These are phyloP conservation scores for Zelopaecilomyces penicillatus DNA, from an alignment of 2,329 filamentous ascomycete species.

Conservation along the genomic window DNA sequence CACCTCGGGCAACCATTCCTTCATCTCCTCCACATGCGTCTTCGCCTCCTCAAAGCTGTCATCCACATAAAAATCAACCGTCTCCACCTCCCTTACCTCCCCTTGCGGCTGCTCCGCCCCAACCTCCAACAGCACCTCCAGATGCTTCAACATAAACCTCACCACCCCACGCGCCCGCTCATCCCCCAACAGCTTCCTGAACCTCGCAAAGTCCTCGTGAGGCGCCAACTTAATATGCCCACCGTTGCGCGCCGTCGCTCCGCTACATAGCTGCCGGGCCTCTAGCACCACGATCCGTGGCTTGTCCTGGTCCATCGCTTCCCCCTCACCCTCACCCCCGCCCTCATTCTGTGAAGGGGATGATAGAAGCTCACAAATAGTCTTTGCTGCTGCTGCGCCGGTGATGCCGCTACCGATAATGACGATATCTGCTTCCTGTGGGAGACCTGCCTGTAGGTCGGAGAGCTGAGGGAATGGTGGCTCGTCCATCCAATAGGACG, in stretches of 20 bases:
- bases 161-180: constrained; percentile 32
- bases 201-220: constrained; percentile 30
- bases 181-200: constrained; percentile 22
- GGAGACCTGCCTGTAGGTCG: constrained; percentile 24
- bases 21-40: constrained; percentile 24
- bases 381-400: constrained; percentile 25
- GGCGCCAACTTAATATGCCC: constrained; percentile 41
- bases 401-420: constrained; percentile 50
- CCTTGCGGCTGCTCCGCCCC: constrained; percentile 27
- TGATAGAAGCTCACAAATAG: constrained; percentile 11
- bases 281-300: constrained; percentile 38
- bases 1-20: constrained; percentile 31
- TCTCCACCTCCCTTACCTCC: constrained; percentile 37
- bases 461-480: constrained; percentile 35
- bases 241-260: constrained; percentile 46
- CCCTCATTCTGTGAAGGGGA: neutral
- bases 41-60: constrained; percentile 25
- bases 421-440: constrained; percentile 35
- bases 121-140: constrained; percentile 30
- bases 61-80: constrained; percentile 37
- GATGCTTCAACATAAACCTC: constrained; percentile 35
- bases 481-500: constrained; percentile 38
- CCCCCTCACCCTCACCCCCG: neutral
- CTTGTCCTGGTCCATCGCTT: neutral
- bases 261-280: constrained; percentile 39